A percentile compares a stretch with the other conserved stretches of the same genome.
phyloP scores from a whole-genome alignment of 2,329 filamentous ascomycete genomes.

The Colletotrichum falcatum region DNA sequence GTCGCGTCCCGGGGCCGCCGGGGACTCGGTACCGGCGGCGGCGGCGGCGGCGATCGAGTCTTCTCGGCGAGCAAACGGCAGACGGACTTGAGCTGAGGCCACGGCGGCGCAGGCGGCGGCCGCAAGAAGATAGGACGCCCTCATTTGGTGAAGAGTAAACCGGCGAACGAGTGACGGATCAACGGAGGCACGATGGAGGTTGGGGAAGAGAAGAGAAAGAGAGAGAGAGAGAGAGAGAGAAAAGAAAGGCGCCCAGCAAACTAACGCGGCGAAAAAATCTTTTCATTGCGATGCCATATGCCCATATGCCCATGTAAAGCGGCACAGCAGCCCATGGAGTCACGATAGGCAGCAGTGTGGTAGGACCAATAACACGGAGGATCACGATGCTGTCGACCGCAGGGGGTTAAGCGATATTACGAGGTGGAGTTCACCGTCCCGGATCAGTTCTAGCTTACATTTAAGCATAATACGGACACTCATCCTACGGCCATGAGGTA shows the following conservation, averaged over 20 bases:
- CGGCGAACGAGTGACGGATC: conserved; percentile 1
- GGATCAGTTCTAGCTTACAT: not conserved
- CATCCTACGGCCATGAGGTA: not conserved
- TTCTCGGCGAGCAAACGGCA: conserved; percentile 22
- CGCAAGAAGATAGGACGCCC: conserved; percentile 15
- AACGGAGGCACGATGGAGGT: not conserved
- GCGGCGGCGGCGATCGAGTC: not conserved
- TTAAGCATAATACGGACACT: conserved; percentile 19
- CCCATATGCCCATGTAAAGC: not conserved
- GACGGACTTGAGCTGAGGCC: conserved; percentile 17
- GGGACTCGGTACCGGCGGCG: not conserved
- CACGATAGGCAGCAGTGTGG: conserved; percentile 24
- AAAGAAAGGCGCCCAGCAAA: not conserved
- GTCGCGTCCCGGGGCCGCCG: too few relatives aligned
- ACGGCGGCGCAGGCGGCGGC: conserved; percentile 1
- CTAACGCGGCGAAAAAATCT: not conserved
- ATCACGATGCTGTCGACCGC: conserved; percentile 2
- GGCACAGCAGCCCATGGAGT: conserved; percentile 20
- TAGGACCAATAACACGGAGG: not conserved
- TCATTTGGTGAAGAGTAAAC: conserved; percentile 18
- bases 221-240: too few relatives aligned
- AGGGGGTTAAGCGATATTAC: conserved; percentile 32
- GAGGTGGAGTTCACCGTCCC: conserved; percentile 11
- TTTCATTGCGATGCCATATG: not conserved
- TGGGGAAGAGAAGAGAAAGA: not conserved